Evolutionary conservation across 345 rosid species (phyloP), one percentile per base, ranked within the genome.

Genomic region (Pistacia atlantica): DNA sequence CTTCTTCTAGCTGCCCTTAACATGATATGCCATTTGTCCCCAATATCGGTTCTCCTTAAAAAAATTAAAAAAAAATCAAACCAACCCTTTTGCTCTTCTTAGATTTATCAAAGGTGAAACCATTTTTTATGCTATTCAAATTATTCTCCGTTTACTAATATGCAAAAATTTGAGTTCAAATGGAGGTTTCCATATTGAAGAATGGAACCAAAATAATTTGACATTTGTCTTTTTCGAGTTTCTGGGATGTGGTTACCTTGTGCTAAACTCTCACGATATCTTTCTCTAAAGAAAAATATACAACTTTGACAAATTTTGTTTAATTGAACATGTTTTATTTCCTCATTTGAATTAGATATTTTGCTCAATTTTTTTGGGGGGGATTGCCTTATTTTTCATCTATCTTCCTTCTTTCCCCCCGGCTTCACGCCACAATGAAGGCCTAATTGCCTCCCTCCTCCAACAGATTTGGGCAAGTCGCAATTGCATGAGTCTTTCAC

Each of bases 401-500:
- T 37, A 62, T 35, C 45, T 71, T 67, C 11, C 33, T 74, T 74
- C n/a, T 31, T 31, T 65, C 55, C 71, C 77, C 42, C 72, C n/a
- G 14, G 69, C 58, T 51, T 83, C 77, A 69, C 60, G 86, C 75
- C 83, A 79, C 11, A 67, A 67, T 57, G 75, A 75, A 71, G 71
- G 81, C 83, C 78, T 18, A 71, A 81, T 78, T 73, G 45, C 18
- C 33, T 71, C 14, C 58, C 33, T 31, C 31, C 37, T 61, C 58
- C 46, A 77, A 72, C 82, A 59, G 79, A 66, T 77, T 77, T 17
- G 42, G 61, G 33, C 65, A 80, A 77, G 80, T 78, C 63, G 65
- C 79, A 69, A 65, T 77, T 65, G 76, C 87, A 69, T 75, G 82
- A 86, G 75, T 45, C 77, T 22, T 58, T 51, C 48, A 54, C 81